Base-by-base conservation (phyloP, 768 basidiomycete species). In the Rhodotorula kratochvilovae region DNA sequence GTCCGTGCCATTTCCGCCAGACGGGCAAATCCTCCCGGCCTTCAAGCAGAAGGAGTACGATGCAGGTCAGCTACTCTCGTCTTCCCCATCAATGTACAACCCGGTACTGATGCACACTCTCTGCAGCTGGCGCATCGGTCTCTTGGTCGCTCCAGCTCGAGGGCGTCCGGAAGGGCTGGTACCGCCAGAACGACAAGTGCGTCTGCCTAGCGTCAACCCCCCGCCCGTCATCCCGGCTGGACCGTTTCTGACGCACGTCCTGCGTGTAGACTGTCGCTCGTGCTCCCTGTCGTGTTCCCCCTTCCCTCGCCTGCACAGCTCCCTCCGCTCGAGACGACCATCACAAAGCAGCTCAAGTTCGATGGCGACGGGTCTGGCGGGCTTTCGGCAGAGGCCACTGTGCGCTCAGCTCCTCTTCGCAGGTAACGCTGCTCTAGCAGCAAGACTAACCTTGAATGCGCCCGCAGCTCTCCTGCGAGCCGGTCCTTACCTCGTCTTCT, bases 201-300 rank as follows among this genome's bases (percentile, higher is more conserved):
- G n/a, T n/a, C n/a, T n/a, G n/a, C n/a, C n/a, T n/a, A n/a, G n/a
- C n/a, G n/a, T n/a, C n/a, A n/a, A n/a, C n/a, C n/a, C n/a, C n/a
- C n/a, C n/a, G n/a, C n/a, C n/a, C n/a, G n/a, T n/a, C n/a, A n/a
- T 2, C 25, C 36, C 4, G 13, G 7, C 29, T 19, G 7, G n/a
- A 39, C 11, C 13, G 62, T 33, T 15, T 21, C 17, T 11, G 4
- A 19, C 23, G 2, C 3, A 12, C n/a, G n/a, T 39, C 39, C 39
- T 39, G 13, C 31, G 8, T 13, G 0, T 46, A 66, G 70, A 1
- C 46, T 62, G 13, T 21, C 21, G 8, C 54, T 66, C 21, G 64
- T 63, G 2, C 27, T 73, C 0, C 67, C 67, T 23, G 63, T 73
- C 12, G 61, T 36, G 15, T 64, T 66, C 23, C 61, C 72, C 1